Conservation (phyloP, 495 filamentous ascomycete genomes). For the Amphirosellinia nigrospora region DNA sequence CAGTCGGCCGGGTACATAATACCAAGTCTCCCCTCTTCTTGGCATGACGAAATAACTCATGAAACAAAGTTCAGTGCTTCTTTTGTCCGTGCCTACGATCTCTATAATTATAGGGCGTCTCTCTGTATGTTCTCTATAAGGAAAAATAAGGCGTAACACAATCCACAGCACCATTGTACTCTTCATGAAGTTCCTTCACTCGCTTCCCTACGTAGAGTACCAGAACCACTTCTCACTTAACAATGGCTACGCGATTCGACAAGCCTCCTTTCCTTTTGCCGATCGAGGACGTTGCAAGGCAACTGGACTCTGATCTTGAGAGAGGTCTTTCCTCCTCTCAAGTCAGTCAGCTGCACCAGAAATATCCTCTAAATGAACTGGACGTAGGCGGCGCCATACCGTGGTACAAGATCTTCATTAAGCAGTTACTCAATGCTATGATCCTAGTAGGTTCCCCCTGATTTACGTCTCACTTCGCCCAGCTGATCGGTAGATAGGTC, state of each 20-base stretch:
- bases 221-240: conserved; percentile 10
- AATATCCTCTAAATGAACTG: conserved; percentile 67
- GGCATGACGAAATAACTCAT: conserved; percentile 17
- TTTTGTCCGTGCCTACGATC: not conserved
- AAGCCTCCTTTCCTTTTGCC: conserved; percentile 61
- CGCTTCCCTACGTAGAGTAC: not conserved
- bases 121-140: too few species aligned
- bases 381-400: conserved; percentile 64
- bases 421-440: conserved; percentile 73
- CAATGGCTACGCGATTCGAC: conserved; percentile 51
- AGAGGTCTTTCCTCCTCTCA: conserved; percentile 60
- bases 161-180: conserved; percentile 3
- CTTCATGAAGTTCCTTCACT: conserved; percentile 7
- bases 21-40: conserved; percentile 10
- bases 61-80: not conserved
- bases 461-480: not conserved
- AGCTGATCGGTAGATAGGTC: conserved; percentile 57
- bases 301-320: conserved; percentile 62
- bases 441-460: conserved; percentile 56
- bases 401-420: conserved; percentile 70
- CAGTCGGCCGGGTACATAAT: conserved; percentile 6
- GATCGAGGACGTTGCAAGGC: conserved; percentile 56
- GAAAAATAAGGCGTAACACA: not conserved
- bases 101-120: too few species aligned
- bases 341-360: conserved; percentile 54